Base-by-base conservation (phyloP, 257 asterid genomes). In the Asclepias syriaca region DNA sequence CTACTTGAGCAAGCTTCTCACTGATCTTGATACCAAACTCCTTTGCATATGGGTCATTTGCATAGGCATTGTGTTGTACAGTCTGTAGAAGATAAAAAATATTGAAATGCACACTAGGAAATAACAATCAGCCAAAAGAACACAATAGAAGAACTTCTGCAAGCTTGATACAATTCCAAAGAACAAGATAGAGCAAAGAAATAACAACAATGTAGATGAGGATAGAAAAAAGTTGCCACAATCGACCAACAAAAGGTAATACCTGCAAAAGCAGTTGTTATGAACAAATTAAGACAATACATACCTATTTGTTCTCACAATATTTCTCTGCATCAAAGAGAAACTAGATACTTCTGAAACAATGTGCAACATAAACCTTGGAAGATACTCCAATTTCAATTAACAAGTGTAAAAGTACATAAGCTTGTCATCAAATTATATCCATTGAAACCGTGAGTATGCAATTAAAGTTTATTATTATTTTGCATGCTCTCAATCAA, bases 1-100 rank as follows among this genome's bases (percentile, higher is more conserved):
- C 99, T 63, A 95, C 98, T 82, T 89, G 96, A 14, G 98, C 99
- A 55, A 92, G 79, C 81, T 66, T 85, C 60, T 85, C 96, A 73
- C 97, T 95, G 18, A 95, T 95, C 75, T 88, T 92, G n/a, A 95
- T 95, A 19, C 99, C 99, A 73, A 92, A 95, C 79, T 95, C 99
- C 64, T 83, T 79, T 0, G 99, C 99, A 57, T 88, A 95, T 18
- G 88, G 90, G 70, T 95, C 99, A 0, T 87, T 63, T 27, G 82
- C 89, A 82, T 95, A 95, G 43, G 94, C 95, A 77, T 95, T 95
- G 37, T 87, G 98, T 13, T 34, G 77, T n/a, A 95, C 98, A 56
- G 98, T 92, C 99, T 95, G 80, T 54, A 71, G 32, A 53, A 63
- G 57, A 9, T 18, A 50, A 51, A 7, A 37, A 70, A 22, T 10